Percentiles rank a stretch among this genome's conserved stretches.
phyloP scores from a whole-genome alignment of 768 basidiomycete species.

The Rossbeevera mucosa region DNA sequence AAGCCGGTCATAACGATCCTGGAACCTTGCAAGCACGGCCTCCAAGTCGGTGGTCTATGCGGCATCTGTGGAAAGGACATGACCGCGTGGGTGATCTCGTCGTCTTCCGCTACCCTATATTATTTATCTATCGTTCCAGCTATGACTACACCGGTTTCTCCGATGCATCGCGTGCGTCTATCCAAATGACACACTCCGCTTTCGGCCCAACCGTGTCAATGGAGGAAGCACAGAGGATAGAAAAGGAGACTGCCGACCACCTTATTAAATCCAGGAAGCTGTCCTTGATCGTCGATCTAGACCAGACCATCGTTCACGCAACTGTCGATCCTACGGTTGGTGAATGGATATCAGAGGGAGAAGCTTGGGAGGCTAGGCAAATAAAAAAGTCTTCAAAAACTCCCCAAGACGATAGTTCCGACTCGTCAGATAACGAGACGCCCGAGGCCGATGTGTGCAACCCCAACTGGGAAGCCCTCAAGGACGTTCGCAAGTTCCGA shows the following conservation, averaged over 20 bases:
- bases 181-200: conserved; percentile 92
- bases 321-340: conserved; percentile 98
- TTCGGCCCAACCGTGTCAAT: conserved; percentile 88
- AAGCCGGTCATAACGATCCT: conserved; percentile 60
- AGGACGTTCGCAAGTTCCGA: conserved; percentile 86
- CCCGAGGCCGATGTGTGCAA: conserved; percentile 63
- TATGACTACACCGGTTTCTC: conserved; percentile 86
- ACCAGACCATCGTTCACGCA: conserved; percentile 98
- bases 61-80: conserved; percentile 94
- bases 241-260: conserved; percentile 74
- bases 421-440: conserved; percentile 37
- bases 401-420: conserved; percentile 28
- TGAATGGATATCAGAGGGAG: conserved; percentile 90
- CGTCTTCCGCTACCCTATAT: background rate
- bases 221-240: conserved; percentile 88
- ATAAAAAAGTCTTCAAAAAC: conserved; percentile 37
- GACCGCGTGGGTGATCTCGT: conserved; percentile 59
- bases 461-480: conserved; percentile 89
- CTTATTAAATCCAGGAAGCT: conserved; percentile 74
- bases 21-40: conserved; percentile 95
- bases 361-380: conserved; percentile 69
- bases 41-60: conserved; percentile 89
- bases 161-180: conserved; percentile 80
- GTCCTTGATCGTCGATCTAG: conserved; percentile 95
- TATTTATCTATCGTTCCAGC: conserved; percentile 34